phyloP scores from a whole-genome alignment of 768 basidiomycete species.

The Trametes cingulata region DNA sequence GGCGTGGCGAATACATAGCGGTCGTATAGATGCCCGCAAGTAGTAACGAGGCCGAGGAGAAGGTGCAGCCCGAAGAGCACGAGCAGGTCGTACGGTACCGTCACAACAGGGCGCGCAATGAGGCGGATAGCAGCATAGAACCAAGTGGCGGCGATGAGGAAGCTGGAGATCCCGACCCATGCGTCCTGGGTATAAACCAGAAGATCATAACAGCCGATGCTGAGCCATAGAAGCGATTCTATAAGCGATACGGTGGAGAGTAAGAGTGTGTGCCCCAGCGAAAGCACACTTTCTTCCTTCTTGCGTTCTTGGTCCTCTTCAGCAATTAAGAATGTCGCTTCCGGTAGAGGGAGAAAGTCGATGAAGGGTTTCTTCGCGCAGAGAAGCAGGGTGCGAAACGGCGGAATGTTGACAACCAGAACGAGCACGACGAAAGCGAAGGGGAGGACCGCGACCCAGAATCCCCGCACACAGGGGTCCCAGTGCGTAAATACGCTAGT shows the following conservation, averaged over 20 bases:
- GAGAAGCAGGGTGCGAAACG: conserved; percentile 8
- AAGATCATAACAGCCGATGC: conserved; percentile 53
- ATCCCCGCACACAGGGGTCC: conserved; percentile 28
- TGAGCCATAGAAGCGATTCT: conserved; percentile 60
- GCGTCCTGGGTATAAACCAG: conserved; percentile 32
- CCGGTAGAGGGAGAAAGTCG: conserved; percentile 28
- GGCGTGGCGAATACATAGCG: conserved; percentile 44
- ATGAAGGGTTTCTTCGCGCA: conserved; percentile 23
- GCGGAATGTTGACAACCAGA: conserved; percentile 18
- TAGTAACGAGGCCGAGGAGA: conserved; percentile 43
- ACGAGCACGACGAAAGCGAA: conserved; percentile 26
- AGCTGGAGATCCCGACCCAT: conserved; percentile 41
- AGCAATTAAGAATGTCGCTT: conserved; percentile 30
- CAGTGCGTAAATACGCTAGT: conserved; percentile 22
- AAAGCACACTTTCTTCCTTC: conserved; percentile 28
- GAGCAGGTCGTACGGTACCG: conserved; percentile 66
- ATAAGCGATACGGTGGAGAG: conserved; percentile 57
- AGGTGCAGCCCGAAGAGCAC: conserved; percentile 54
- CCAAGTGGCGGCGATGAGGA: conserved; percentile 61
- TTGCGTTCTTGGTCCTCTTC: conserved; percentile 7
- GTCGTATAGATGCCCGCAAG: conserved; percentile 59
- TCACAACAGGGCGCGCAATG: conserved; percentile 51
- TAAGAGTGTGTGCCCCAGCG: conserved; percentile 61
- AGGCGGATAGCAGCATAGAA: conserved; percentile 63
- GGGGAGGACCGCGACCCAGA: conserved; percentile 32